Evolutionary conservation across 768 basidiomycete species (phyloP), one percentile per base, ranked within the genome.

Genomic region (Leccinellum rugosiceps): DNA sequence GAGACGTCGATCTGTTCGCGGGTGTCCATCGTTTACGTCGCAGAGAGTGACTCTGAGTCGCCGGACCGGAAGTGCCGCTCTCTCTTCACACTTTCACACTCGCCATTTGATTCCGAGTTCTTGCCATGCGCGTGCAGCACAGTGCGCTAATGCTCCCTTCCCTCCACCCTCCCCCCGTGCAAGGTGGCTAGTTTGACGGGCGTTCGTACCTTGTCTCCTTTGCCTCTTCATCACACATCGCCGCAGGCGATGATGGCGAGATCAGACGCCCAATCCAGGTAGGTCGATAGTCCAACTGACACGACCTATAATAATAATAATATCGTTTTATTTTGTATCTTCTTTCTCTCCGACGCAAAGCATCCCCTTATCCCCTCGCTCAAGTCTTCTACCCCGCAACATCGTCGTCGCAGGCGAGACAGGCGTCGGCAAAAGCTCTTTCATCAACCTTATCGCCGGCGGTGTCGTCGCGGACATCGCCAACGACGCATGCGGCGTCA

Each of bases 371-470:
- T 61, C 11, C 14, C 44, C 41, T 14, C 52, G 19, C 10, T 52
- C 58, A 2, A 45, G 52, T 13, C 55, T 61, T 45, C 9, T 52
- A 14, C 55, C 59, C 30, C 64, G 66, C 50, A 69, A 67, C 32
- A 51, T 67, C 44, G 56, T 67, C 53, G 38, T 67, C 51, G 57
- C 55, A 13, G 66, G 66, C 23, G 67, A 67, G 54, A 67, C 66
- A 0, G 66, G 66, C 45, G 66, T 67, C 17, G 66, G 66, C 1
- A 67, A 67, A 56, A 66, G 64, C 43, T 67, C 66, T 9, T 66
- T 67, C 13, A 69, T 67, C 52, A 67, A 67, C 11, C 66, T 67
- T 26, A 38, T 67, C 34, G 53, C 51, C 15, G 67, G 56, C 23
- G 26, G 43, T 4, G 56, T 58, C n/a, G 53, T n/a, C 34, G 65